Evolutionary conservation across 2,329 filamentous ascomycete genomes (phyloP), one percentile per base, ranked within the genome.

Genomic region (Botryotinia calthae): DNA sequence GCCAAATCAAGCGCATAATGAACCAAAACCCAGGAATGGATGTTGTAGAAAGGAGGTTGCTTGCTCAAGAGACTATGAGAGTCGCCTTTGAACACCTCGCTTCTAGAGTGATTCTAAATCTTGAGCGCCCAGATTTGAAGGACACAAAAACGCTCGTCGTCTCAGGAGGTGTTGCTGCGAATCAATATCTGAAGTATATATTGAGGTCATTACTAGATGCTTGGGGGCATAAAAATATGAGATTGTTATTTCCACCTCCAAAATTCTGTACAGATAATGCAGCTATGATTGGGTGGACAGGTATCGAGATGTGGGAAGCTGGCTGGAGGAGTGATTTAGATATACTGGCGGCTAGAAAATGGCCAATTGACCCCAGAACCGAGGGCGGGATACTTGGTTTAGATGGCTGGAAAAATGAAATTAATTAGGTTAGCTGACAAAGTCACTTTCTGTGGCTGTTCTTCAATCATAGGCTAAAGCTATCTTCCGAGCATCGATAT

Each of bases 241-340:
- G 85, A 18, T 81, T 98, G 12, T 82, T 91, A 44, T 92, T 91
- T 72, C 95, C 96, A n/a, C 94, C 94, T 4, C 82, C 88, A 16
- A 85, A 86, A 59, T 85, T 95, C 70, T 98, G 96, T 80, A 98
- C 94, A 0, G 96, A 99, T 79, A 98, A 99, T 82, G 96, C 96
- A 20, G 93, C 94, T 65, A 99, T 99, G 96, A 95, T 98, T 80
- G 95, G 92, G 1, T 98, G 96, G 95, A 86, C 95, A 1, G 96
- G 92, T 0, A 87, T 95, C 76, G 95, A 98, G 83, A 98, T 99
- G 95, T 98, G 88, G 79, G 87, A 92, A 81, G 89, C 88, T 1
- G 95, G 95, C 0, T 95, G 89, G 85, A 82, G 85, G 73, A 91
- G 89, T 14, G 86, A 87, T 31, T 79, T 95, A 72, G 85, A 84